Conservation (phyloP, 169 alveolate genomes). For the Besnoitia besnoiti region DNA sequence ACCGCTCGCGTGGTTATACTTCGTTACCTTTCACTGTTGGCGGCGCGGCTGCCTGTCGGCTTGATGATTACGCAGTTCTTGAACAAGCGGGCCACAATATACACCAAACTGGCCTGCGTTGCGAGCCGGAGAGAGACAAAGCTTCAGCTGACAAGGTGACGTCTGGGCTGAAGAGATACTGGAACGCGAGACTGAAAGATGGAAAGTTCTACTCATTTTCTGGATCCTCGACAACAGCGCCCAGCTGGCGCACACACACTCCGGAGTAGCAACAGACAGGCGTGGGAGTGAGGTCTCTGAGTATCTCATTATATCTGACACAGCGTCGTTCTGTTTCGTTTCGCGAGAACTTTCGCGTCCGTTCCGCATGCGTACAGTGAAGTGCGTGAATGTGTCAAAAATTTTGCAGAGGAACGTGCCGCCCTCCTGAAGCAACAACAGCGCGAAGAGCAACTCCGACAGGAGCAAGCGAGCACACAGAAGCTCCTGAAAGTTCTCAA, state of each 20-base stretch:
- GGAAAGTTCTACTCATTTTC: no score
- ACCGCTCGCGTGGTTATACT: no score
- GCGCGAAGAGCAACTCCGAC: conserved; percentile 29
- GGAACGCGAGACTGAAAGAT: no score
- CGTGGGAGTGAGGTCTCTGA: no score
- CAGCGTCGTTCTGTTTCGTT: no score
- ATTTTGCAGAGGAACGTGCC: conserved; percentile 43
- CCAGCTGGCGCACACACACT: no score
- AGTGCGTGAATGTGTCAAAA: conserved; percentile 47
- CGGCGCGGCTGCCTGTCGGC: conserved; percentile 45
- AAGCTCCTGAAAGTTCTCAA: conserved; percentile 43
- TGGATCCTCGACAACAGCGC: no score
- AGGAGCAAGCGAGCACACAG: conserved; percentile 16
- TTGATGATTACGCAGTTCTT: conserved; percentile 36
- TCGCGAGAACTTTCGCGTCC: no score
- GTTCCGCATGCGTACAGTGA: conserved; percentile 25
- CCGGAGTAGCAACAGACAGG: no score
- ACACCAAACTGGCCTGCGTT: conserved; percentile 58
- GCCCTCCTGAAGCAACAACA: conserved; percentile 23
- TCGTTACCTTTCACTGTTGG: conserved; percentile 54
- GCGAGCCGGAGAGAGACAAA: neutral
- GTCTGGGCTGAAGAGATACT: no score
- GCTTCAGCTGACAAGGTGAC: neutral
- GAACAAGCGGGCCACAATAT: conserved; percentile 39
- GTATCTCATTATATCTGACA: no score